Conservation (phyloP, 179 eudicot species). For the Kewa caespitosa region DNA sequence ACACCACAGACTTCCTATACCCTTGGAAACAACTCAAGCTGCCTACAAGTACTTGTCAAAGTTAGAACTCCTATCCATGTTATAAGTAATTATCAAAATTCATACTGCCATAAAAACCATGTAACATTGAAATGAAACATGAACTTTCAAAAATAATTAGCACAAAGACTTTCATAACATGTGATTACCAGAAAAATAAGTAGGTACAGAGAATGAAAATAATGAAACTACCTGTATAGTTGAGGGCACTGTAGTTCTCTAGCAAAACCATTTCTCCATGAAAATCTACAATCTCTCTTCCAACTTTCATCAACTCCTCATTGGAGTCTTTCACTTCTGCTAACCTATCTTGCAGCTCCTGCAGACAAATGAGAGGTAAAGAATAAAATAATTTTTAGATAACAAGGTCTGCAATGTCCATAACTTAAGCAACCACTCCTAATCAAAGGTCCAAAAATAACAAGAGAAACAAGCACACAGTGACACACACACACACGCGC, state of each 20-base stretch:
- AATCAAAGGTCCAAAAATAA: not conserved
- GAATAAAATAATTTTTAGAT: not conserved
- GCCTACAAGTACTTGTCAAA: not conserved
- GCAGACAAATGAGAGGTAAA: constrained; percentile 1
- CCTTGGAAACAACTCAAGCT: constrained; percentile 1
- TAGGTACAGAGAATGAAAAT: not conserved
- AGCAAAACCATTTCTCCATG: constrained; percentile 87
- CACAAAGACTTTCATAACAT: not conserved
- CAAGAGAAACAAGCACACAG: too few relatives aligned
- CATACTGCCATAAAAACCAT: not conserved
- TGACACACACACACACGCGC: too few relatives aligned
- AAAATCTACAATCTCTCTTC: constrained; percentile 71
- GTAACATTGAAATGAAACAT: not conserved
- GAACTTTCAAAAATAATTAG: not conserved
- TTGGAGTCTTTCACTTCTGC: constrained; percentile 43
- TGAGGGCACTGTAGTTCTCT: constrained; percentile 81
- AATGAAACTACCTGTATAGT: constrained; percentile 59
- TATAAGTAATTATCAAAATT: not conserved
- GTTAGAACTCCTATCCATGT: not conserved
- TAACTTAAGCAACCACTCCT: not conserved
- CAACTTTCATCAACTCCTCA: constrained; percentile 50
- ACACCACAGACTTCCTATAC: not conserved
- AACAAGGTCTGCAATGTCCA: not conserved
- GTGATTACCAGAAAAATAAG: not conserved
- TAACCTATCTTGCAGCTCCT: constrained; percentile 70